Conservation (phyloP, 2,329 filamentous ascomycete genomes). For the Trichoderma sp. region DNA sequence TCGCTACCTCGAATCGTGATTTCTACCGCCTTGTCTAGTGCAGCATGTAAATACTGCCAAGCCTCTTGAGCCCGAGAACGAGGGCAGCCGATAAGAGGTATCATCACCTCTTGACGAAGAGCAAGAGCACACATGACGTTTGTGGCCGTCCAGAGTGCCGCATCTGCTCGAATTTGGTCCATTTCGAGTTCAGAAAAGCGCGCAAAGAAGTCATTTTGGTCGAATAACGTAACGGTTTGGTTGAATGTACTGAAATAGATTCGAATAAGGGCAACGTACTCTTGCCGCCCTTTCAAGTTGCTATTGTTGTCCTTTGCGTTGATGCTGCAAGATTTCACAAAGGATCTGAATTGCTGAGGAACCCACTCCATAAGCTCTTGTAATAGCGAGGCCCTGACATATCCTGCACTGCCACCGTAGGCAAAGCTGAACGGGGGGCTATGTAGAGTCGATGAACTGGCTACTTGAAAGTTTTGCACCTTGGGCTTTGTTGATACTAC, state of each 20-base stretch:
- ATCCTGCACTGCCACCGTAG: not conserved
- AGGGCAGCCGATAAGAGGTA: not conserved
- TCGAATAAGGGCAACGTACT: not conserved
- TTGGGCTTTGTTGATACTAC: not conserved
- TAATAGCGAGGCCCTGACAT: not conserved
- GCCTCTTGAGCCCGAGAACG: not conserved
- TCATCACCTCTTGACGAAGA: not conserved
- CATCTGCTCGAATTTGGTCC: conserved; percentile 5
- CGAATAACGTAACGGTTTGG: conserved; percentile 2
- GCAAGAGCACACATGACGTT: conserved; percentile 12
- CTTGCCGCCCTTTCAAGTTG: not conserved
- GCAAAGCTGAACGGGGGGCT: not conserved
- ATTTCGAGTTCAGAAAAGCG: conserved; percentile 2
- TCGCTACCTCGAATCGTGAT: conserved; percentile 1
- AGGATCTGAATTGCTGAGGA: not conserved
- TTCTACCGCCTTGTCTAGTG: conserved; percentile 5
- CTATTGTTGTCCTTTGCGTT: not conserved
- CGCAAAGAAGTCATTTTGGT: not conserved
- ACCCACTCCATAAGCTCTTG: conserved; percentile 8
- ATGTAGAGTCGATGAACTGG: not conserved
- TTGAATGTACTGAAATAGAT: not conserved
- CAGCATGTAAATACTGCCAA: not conserved
- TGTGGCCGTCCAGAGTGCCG: conserved; percentile 9
- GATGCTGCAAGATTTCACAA: not conserved
- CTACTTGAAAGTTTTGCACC: not conserved